These are phyloP conservation scores for Talaromyces sp. DNA, from an alignment of 2,329 filamentous ascomycete species.

Conservation along the genomic window DNA sequence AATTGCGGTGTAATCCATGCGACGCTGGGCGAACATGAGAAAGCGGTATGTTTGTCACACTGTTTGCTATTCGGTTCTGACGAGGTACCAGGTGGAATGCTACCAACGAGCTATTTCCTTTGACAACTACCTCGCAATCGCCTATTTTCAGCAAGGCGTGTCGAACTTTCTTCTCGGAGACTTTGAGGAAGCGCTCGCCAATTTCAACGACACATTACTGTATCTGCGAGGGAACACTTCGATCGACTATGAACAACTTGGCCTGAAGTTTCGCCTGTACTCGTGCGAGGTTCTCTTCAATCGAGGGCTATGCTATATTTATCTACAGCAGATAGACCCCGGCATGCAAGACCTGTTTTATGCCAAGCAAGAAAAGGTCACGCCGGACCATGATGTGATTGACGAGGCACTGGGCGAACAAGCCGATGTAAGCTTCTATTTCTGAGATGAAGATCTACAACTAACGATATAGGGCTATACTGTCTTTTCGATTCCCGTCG, in stretches of 20 bases:
- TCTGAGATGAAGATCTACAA: background rate
- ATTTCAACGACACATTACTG: conserved; percentile 95
- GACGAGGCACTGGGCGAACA: conserved; percentile 92
- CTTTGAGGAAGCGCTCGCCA: conserved; percentile 93
- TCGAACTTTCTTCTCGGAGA: conserved; percentile 96
- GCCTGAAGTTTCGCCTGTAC: conserved; percentile 91
- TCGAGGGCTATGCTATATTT: conserved; percentile 93
- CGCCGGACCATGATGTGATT: conserved; percentile 94
- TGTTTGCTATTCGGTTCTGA: background rate
- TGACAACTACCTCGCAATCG: conserved; percentile 92
- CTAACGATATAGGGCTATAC: conserved; percentile 69
- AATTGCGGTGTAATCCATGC: conserved; percentile 98
- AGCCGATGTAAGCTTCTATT: conserved; percentile 61
- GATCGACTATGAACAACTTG: conserved; percentile 96
- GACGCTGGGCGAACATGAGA: conserved; percentile 90
- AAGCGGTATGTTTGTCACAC: conserved; percentile 64
- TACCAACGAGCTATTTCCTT: conserved; percentile 87
- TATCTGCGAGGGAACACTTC: conserved; percentile 94
- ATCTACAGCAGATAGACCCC: conserved; percentile 82
- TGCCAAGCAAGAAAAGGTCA: conserved; percentile 91
- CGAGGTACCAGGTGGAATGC: conserved; percentile 68
- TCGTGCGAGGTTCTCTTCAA: conserved; percentile 98
- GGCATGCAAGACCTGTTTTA: conserved; percentile 88
- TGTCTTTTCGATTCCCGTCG: conserved; percentile 95
- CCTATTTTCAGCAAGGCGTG: conserved; percentile 97